A percentile compares a stretch with the other conserved stretches of the same genome.
Conservation (phyloP, 2,329 filamentous ascomycete genomes). For the Ciborinia camelliae region DNA sequence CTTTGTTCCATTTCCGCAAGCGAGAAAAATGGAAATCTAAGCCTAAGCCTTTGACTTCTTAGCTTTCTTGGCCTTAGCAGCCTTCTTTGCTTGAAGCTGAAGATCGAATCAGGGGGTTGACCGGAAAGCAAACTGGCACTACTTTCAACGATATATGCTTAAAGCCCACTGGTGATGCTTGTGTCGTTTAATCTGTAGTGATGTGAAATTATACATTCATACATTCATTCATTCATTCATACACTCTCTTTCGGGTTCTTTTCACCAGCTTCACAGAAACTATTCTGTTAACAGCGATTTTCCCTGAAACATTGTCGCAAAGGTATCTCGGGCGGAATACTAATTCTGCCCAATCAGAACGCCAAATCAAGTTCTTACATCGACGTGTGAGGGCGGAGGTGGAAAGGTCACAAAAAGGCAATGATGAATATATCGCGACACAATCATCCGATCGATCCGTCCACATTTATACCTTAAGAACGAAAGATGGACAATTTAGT, state of each 20-base stretch:
- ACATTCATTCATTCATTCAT: no score
- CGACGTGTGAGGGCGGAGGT: slow-evolving; percentile 71
- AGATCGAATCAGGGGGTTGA: slow-evolving; percentile 67
- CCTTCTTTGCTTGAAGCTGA: slow-evolving; percentile 92
- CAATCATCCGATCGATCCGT: slow-evolving; percentile 98
- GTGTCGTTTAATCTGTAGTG: slow-evolving; percentile 91
- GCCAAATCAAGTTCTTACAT: slow-evolving; percentile 65
- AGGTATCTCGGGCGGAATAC: slow-evolving; percentile 4
- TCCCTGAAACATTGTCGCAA: slow-evolving; percentile 7
- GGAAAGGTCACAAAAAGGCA: slow-evolving; percentile 78
- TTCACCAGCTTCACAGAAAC: slow-evolving; percentile 15
- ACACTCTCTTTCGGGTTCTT: slow-evolving; percentile 14
- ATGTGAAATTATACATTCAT: no score
- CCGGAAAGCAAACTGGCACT: slow-evolving; percentile 64
- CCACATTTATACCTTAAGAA: slow-evolving; percentile 94
- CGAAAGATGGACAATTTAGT: slow-evolving; percentile 93
- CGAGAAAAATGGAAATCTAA: no score
- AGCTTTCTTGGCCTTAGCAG: no score
- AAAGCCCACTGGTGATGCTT: slow-evolving; percentile 85
- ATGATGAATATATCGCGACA: slow-evolving; percentile 93
- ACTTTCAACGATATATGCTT: slow-evolving; percentile 85
- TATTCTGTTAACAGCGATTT: slow-evolving; percentile 9
- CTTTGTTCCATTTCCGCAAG: slow-evolving; percentile 28
- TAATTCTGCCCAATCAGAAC: slow-evolving; percentile 42
- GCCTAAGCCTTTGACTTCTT: no score